Percentiles rank a stretch among this genome's conserved stretches.
phyloP scores from a whole-genome alignment of 768 basidiomycete genomes.

The Tylopilus rubrobrunneus region DNA sequence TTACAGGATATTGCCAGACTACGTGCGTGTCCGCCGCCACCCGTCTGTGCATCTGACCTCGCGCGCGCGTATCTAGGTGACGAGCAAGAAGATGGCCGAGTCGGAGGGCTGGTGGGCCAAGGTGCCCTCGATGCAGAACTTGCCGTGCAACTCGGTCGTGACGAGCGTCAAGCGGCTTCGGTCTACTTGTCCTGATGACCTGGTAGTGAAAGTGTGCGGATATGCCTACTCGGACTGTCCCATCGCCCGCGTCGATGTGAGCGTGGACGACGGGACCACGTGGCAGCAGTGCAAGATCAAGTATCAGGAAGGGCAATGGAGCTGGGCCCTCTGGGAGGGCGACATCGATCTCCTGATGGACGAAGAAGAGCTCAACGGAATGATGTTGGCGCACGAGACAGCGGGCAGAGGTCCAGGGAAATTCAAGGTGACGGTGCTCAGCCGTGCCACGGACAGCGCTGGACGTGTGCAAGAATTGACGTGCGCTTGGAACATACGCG shows the following conservation, averaged over 20 bases:
- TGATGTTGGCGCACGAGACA: neutral
- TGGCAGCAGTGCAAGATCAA: constrained; percentile 52
- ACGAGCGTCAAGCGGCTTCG: constrained; percentile 22
- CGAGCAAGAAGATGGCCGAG: constrained; percentile 23
- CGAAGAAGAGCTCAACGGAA: constrained; percentile 18
- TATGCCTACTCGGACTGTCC: constrained; percentile 53
- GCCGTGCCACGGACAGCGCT: constrained; percentile 49
- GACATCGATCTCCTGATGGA: constrained; percentile 34
- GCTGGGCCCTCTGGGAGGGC: constrained; percentile 71
- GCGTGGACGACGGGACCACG: constrained; percentile 46
- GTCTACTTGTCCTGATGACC: constrained; percentile 15
- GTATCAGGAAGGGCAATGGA: constrained; percentile 64
- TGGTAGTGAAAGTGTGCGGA: constrained; percentile 41
- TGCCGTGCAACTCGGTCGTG: constrained; percentile 63
- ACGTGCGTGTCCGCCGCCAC: constrained; percentile 29
- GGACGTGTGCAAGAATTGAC: constrained; percentile 48
- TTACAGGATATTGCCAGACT: constrained; percentile 60
- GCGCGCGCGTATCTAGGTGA: constrained; percentile 15
- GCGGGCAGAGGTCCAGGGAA: constrained; percentile 11
- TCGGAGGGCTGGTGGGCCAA: constrained; percentile 43
- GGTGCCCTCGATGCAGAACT: constrained; percentile 53
- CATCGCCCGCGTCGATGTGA: constrained; percentile 48
- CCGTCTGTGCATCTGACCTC: neutral
- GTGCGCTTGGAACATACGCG: constrained; percentile 62
- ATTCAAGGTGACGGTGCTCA: constrained; percentile 28